phyloP scores from a whole-genome alignment of 1,284 basidiomycete genomes.

The Irpex rosettiformis region DNA sequence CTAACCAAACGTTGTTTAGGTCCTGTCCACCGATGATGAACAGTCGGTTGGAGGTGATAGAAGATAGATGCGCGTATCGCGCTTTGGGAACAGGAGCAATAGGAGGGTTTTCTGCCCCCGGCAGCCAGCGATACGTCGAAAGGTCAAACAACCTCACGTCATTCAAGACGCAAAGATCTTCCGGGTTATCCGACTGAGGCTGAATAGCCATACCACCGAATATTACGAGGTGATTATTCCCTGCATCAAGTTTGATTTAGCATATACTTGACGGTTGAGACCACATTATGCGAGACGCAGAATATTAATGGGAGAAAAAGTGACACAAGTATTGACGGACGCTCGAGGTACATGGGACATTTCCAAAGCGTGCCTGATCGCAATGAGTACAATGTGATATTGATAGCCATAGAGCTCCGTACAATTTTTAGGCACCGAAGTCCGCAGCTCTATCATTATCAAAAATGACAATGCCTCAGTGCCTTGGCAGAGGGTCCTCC shows the following conservation, averaged over 20 bases:
- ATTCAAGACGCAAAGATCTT: slow-evolving; percentile 78
- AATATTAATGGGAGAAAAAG: neutral
- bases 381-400: neutral
- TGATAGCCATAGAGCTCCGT: neutral
- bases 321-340: neutral
- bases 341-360: neutral
- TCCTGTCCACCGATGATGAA: slow-evolving; percentile 95
- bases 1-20: slow-evolving; percentile 86
- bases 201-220: slow-evolving; percentile 92
- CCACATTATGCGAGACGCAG: neutral
- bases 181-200: slow-evolving; percentile 59
- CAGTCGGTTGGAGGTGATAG: slow-evolving; percentile 78
- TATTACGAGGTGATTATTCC: slow-evolving; percentile 84
- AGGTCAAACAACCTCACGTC: slow-evolving; percentile 87
- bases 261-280: neutral
- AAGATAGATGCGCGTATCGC: slow-evolving; percentile 89
- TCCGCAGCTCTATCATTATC: neutral
- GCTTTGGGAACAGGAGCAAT: slow-evolving; percentile 47
- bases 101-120: slow-evolving; percentile 33
- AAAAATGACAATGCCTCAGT: neutral
- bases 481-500: no score
- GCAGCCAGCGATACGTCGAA: slow-evolving; percentile 66
- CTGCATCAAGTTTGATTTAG: slow-evolving; percentile 36
- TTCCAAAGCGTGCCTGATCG: neutral
- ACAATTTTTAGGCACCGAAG: neutral